Percentiles rank a stretch among this genome's conserved stretches.
Conservation (phyloP, 371 early-diverging fungal genomes). For the Haplosporangium sp. region DNA sequence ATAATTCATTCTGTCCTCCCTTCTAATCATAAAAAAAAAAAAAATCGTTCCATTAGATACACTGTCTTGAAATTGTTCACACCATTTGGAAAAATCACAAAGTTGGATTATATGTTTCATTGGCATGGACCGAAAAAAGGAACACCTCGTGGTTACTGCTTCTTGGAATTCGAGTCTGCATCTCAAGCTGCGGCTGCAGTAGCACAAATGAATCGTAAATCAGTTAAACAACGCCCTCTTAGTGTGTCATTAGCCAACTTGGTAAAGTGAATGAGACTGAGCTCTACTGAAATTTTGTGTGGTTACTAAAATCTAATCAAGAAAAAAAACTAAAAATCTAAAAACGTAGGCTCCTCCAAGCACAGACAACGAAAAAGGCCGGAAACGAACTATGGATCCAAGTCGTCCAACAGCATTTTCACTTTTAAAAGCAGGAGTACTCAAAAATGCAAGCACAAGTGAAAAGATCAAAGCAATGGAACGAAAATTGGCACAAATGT, state of each 20-base stretch:
- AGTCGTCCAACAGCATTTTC: conserved; percentile 48
- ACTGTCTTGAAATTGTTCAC: conserved; percentile 72
- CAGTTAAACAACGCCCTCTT: conserved; percentile 63
- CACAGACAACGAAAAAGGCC: conserved; percentile 37
- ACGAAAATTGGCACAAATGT: conserved; percentile 65
- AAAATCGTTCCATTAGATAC: conserved; percentile 55
- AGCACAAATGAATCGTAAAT: conserved; percentile 62
- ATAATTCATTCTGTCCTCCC: neutral
- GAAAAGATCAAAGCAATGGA: conserved; percentile 75
- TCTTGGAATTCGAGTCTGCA: conserved; percentile 68
- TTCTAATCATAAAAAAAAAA: conserved; percentile 1
- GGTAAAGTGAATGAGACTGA: conserved; percentile 43
- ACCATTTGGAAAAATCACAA: conserved; percentile 76
- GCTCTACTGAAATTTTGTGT: too few species aligned
- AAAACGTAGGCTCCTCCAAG: conserved; percentile 44
- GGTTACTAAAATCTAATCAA: too few species aligned
- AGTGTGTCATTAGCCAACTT: conserved; percentile 70
- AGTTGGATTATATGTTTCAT: conserved; percentile 72
- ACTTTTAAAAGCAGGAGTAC: conserved; percentile 42
- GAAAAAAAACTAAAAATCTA: neutral
- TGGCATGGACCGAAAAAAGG: conserved; percentile 72
- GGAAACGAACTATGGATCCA: conserved; percentile 40
- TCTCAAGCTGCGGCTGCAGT: conserved; percentile 69
- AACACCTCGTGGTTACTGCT: conserved; percentile 73
- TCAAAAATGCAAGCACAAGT: conserved; percentile 65